A percentile compares a stretch with the other conserved stretches of the same genome.
Evolutionary conservation across 306 rosid species (phyloP).

Genomic region (Betula pendula): DNA sequence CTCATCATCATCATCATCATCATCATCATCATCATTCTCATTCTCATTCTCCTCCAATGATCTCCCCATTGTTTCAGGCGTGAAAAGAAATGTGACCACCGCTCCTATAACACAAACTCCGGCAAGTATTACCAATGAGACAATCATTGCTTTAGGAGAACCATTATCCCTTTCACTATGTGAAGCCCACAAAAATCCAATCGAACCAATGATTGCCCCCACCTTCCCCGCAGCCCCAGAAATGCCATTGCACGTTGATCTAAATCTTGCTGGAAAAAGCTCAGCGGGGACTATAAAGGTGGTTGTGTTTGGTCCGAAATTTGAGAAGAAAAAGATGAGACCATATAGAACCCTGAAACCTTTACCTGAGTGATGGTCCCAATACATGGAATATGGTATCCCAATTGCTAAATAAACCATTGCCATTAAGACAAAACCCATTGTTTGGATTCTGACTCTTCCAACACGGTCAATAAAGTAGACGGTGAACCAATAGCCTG

Average conservation of each 20-base stretch:
- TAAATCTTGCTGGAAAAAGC: constrained; percentile 73
- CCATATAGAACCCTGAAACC: constrained; percentile 59
- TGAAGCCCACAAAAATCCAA: constrained; percentile 32
- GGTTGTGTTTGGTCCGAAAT: constrained; percentile 86
- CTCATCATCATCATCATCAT: no score
- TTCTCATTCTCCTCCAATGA: constrained; percentile 74
- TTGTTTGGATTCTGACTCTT: constrained; percentile 58
- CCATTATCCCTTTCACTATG: neutral
- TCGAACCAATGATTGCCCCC: constrained; percentile 71
- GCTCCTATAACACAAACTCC: constrained; percentile 58
- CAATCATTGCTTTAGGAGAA: constrained; percentile 25
- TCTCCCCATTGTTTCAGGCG: constrained; percentile 60
- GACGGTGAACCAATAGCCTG: constrained; percentile 66
- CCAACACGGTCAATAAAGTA: constrained; percentile 70
- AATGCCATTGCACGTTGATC: constrained; percentile 62
- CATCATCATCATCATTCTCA: constrained; percentile 60
- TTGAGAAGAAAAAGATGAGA: constrained; percentile 75
- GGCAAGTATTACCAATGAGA: constrained; percentile 45
- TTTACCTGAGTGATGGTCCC: neutral
- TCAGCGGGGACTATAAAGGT: constrained; percentile 79
- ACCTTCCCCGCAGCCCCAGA: constrained; percentile 47
- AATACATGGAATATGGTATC: constrained; percentile 47
- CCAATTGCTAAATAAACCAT: constrained; percentile 48
- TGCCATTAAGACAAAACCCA: constrained; percentile 69
- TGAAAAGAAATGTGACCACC: constrained; percentile 55